Percentiles rank a stretch among this genome's conserved stretches.
Conservation (phyloP, 108 stramenopile species). For the Aurantiochytrium sp. region DNA sequence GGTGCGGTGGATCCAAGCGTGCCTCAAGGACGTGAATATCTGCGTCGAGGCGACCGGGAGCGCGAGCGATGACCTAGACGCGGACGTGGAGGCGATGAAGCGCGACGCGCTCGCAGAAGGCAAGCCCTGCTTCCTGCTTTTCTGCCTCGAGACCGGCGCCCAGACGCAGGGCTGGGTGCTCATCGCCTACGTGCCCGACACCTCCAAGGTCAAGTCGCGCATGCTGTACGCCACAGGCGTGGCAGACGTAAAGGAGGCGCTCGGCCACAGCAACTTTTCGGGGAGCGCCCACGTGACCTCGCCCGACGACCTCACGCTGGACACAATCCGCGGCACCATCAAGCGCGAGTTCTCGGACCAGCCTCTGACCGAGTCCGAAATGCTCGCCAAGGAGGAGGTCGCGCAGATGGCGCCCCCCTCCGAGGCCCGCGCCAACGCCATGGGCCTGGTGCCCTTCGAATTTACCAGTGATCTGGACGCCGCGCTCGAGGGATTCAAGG, state of each 20-base stretch:
- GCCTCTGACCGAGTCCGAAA: background rate
- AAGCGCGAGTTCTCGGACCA: background rate
- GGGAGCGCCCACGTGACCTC: background rate
- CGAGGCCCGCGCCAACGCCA: background rate
- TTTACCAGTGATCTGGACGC: background rate
- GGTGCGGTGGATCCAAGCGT: background rate
- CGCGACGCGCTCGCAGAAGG: background rate
- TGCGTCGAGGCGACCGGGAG: background rate
- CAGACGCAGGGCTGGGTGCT: background rate
- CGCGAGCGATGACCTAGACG: background rate
- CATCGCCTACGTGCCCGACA: conserved; percentile 8
- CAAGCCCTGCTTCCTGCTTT: background rate
- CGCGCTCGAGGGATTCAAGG: background rate
- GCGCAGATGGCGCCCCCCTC: conserved; percentile 27
- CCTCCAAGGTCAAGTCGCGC: conserved; percentile 6
- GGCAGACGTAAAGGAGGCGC: background rate
- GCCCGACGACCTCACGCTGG: background rate
- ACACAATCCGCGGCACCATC: background rate
- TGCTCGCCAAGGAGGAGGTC: background rate
- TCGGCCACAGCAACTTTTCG: conserved; percentile 8
- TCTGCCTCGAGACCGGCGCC: background rate
- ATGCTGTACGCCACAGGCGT: conserved; percentile 5
- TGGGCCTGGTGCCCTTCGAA: conserved; percentile 13
- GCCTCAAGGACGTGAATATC: background rate
- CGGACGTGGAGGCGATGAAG: background rate